Base-by-base conservation (phyloP, 2,329 filamentous ascomycete species). In the Apiospora sp. region DNA sequence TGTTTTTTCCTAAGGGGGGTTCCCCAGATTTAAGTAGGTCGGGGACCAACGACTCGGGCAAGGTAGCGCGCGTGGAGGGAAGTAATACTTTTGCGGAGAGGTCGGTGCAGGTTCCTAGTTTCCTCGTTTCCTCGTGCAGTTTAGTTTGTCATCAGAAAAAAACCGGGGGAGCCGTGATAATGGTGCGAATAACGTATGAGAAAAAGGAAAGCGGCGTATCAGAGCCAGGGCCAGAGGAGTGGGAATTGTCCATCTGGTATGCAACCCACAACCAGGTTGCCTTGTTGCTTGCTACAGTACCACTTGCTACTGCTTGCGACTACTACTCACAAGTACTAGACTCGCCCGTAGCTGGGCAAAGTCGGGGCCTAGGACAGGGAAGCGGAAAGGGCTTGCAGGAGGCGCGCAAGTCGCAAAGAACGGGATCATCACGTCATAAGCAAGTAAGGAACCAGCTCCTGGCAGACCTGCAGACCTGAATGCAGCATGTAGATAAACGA, bases 1-100 rank as follows among this genome's bases (percentile, higher is more conserved):
- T 37, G 30, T 61, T 41, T 22, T 41, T 64, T 37, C 10, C 10
- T 0, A 14, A 14, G 12, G 34, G 58, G 58, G 58, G 19, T 64
- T 64, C 58, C 58, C 58, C 58, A 41, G 58, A 64, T 64, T 64
- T 64, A 64, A 41, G 58, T 64, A 64, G 41, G n/a, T 64, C n/a
- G 58, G 6, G 34, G 58, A 64, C 34, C 19, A 64, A 4, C 34
- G 41, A n/a, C 8, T 12, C 7, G 22, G n/a, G 19, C 46, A n/a
- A 10, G 46, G 7, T 44, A 44, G 43, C 14, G 43, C 22, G 22
- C 7, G 22, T 48, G 46, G 46, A 49, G 46, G 19, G 19, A 22
- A 41, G 37, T 1, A 41, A 37, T 16, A 61, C 49, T 10, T n/a
- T 49, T 37, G 54, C 30, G 54, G 54, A 61, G 54, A 61, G 54